Evolutionary conservation across 169 alveolate species (phyloP), one percentile per base, ranked within the genome.

Genomic region (Eimeria acervulina): DNA sequence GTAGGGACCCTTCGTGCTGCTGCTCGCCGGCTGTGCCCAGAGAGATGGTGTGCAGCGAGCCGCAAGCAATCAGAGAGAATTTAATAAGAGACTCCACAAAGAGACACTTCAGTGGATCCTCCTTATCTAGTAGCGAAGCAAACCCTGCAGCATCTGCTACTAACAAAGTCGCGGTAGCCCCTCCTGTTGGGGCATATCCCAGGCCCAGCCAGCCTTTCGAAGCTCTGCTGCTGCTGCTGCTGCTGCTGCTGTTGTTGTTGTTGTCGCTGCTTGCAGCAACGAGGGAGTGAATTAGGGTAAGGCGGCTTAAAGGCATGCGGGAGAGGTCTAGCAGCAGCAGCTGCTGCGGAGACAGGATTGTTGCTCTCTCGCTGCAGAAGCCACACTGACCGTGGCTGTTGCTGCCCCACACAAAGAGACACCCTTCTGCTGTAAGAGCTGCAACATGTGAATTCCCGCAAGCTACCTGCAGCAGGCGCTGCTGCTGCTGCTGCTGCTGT

Each of bases 371-470:
- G 31, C 40, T 47, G 6, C 36, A 33, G n/a, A 85, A 19, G 40
- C 93, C 95, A 23, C 95, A 92, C 91, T 92, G 90, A 31, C 89
- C 70, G 68, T 61, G 81, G 66, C 91, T 51, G 91, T 92, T 92
- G 95, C 95, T 92, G 76, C 95, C 95, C 95, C 95, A 92, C 40
- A 92, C n/a, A 55, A 74, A 92, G 36, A 92, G 95, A 28, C 59
- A 72, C n/a, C 95, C 95, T 33, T 51, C 95, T 19, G 84, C 83
- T 61, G 85, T 68, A 5, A 92, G 51, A 31, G 85, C 95, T 10
- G 81, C 95, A 88, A 92, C 66, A 55, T 92, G 95, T 40, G 90
- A 72, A 51, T 92, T 92, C 26, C 95, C 95, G 52, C 95, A 92
- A 23, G 95, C 91, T 5, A 92, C 91, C 68, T 55, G 95, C 31